phyloP scores from a whole-genome alignment of 495 filamentous ascomycete species.

The Tuber calosporum region DNA sequence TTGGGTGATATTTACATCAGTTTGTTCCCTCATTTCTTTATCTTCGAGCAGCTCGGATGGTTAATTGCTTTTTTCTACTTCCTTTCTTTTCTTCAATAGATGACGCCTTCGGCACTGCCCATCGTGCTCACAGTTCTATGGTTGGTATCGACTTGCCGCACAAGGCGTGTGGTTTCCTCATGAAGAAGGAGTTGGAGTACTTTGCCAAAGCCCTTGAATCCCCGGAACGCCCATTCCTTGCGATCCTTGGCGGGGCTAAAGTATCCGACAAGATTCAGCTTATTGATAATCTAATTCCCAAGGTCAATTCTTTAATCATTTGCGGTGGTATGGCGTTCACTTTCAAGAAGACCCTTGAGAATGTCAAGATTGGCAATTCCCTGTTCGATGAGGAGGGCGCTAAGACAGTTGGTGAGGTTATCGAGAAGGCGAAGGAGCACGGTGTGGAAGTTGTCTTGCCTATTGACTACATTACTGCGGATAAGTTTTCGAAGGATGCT shows the following conservation, averaged over 20 bases:
- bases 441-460: slow-evolving; percentile 90
- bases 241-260: slow-evolving; percentile 96
- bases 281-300: slow-evolving; percentile 95
- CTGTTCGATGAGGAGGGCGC: slow-evolving; percentile 91
- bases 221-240: slow-evolving; percentile 92
- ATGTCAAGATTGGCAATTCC: slow-evolving; percentile 80
- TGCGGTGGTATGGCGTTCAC: slow-evolving; percentile 99
- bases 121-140: slow-evolving; percentile 98
- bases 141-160: slow-evolving; percentile 91
- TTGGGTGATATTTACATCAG: slow-evolving; percentile 96
- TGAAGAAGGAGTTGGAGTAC: slow-evolving; percentile 99
- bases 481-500: slow-evolving; percentile 87
- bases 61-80: neutral
- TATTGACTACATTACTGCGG: slow-evolving; percentile 88
- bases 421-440: slow-evolving; percentile 95
- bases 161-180: slow-evolving; percentile 92
- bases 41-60: neutral
- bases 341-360: slow-evolving; percentile 96
- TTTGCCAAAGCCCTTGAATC: slow-evolving; percentile 94
- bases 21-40: slow-evolving; percentile 47
- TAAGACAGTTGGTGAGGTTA: slow-evolving; percentile 80
- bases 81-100: slow-evolving; percentile 49
- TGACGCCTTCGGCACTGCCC: slow-evolving; percentile 97
- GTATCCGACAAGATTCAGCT: slow-evolving; percentile 99
- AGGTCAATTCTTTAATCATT: slow-evolving; percentile 93